A percentile compares a stretch with the other conserved stretches of the same genome.
These are phyloP conservation scores for Solanum etuberosum DNA, from an alignment of 257 asterid species.

Conservation along the genomic window DNA sequence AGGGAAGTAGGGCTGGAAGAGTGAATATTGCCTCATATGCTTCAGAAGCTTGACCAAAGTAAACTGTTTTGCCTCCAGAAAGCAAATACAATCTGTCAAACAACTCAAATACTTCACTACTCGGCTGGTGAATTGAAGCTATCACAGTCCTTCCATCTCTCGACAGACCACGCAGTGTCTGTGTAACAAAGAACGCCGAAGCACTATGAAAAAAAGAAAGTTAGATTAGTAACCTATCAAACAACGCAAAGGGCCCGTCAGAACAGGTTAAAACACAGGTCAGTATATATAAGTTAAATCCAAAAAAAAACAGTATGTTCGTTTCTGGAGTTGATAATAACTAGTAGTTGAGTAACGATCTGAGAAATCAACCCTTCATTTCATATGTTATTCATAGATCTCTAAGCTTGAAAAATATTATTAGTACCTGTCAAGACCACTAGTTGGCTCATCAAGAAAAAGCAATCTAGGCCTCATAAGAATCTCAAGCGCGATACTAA, in stretches of 20 bases:
- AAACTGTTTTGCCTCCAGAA: conserved; percentile 81
- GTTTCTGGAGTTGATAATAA: not conserved
- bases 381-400: not conserved
- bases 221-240: not conserved
- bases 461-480: conserved; percentile 89
- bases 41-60: conserved; percentile 87
- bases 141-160: conserved; percentile 92
- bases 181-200: conserved; percentile 93
- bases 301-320: not conserved
- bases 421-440: conserved; percentile 85
- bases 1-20: not conserved
- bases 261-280: not conserved
- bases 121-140: conserved; percentile 97
- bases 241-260: not conserved
- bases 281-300: not conserved
- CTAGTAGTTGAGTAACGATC: not conserved
- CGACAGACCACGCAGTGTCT: conserved; percentile 72
- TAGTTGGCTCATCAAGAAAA: conserved; percentile 93
- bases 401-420: not conserved
- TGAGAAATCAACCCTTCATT: not conserved
- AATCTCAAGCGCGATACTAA: conserved; percentile 88
- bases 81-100: conserved; percentile 78
- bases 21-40: conserved; percentile 69
- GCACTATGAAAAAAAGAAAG: conserved; percentile 40
- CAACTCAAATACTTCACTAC: conserved; percentile 96